Evolutionary conservation across 2,329 filamentous ascomycete species (phyloP).

Genomic region (Ceratocystis ficicola): DNA sequence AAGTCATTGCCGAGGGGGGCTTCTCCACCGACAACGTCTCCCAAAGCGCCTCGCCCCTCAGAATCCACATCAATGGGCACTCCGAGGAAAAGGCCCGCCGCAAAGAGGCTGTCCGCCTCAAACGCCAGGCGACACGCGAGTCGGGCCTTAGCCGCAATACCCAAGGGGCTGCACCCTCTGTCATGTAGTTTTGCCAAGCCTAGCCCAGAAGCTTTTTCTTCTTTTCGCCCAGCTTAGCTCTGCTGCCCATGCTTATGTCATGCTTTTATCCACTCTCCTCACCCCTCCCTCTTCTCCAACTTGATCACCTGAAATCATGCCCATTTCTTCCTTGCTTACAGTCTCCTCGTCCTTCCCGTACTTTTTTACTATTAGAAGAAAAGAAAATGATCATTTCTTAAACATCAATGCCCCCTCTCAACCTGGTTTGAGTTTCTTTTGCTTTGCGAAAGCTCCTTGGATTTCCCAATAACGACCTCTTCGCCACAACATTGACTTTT

Average conservation of each 20-base stretch:
- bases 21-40: constrained; percentile 11
- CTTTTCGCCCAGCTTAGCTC: neutral
- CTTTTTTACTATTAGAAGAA: neutral
- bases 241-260: neutral
- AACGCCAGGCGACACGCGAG: constrained; percentile 7
- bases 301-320: neutral
- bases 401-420: neutral
- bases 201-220: neutral
- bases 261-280: neutral
- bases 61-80: constrained; percentile 7
- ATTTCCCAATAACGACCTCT: neutral
- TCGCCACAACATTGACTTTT: neutral
- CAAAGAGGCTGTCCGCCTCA: constrained; percentile 12
- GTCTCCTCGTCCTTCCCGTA: neutral
- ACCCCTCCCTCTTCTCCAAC: neutral
- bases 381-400: neutral
- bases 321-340: neutral
- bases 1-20: constrained; percentile 1
- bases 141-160: neutral
- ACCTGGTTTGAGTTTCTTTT: neutral
- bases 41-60: constrained; percentile 4
- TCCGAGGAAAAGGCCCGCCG: constrained; percentile 5
- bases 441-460: neutral
- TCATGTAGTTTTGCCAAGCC: neutral
- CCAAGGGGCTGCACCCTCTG: neutral